A percentile compares a stretch with the other conserved stretches of the same genome.
Conservation (phyloP, 306 rosid species). For the Cicer bijugum region DNA sequence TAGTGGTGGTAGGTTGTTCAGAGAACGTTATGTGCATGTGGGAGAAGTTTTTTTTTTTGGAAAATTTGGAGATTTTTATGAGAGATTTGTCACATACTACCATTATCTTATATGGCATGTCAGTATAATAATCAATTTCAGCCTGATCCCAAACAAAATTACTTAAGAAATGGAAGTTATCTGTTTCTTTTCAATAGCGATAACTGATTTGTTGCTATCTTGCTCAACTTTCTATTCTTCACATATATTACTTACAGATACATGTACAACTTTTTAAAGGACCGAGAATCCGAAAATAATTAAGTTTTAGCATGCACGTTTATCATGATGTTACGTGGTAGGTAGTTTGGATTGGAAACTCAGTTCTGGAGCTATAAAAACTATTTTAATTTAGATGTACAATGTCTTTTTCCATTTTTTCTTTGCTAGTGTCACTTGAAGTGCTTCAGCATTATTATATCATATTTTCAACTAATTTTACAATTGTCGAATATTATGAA, state of each 20-base stretch:
- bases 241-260: not conserved
- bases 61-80: no score
- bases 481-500: slow-evolving; percentile 1
- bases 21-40: no score
- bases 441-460: slow-evolving; percentile 9
- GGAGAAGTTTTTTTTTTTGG: no score
- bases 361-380: not conserved
- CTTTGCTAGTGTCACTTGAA: not conserved
- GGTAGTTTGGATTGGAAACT: slow-evolving; percentile 36
- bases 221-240: slow-evolving; percentile 20
- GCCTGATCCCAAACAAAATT: slow-evolving; percentile 28
- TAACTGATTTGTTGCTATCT: slow-evolving; percentile 20
- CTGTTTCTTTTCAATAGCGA: slow-evolving; percentile 11
- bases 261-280: slow-evolving; percentile 6
- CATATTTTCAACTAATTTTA: slow-evolving; percentile 15
- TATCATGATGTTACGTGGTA: slow-evolving; percentile 3
- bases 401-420: not conserved
- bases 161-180: slow-evolving; percentile 6
- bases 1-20: no score
- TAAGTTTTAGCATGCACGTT: slow-evolving; percentile 5
- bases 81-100: not conserved
- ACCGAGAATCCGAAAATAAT: not conserved
- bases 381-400: not conserved
- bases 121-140: slow-evolving; percentile 25
- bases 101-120: slow-evolving; percentile 12